Conservation (phyloP, 768 basidiomycete genomes). For the Collybia sordida region DNA sequence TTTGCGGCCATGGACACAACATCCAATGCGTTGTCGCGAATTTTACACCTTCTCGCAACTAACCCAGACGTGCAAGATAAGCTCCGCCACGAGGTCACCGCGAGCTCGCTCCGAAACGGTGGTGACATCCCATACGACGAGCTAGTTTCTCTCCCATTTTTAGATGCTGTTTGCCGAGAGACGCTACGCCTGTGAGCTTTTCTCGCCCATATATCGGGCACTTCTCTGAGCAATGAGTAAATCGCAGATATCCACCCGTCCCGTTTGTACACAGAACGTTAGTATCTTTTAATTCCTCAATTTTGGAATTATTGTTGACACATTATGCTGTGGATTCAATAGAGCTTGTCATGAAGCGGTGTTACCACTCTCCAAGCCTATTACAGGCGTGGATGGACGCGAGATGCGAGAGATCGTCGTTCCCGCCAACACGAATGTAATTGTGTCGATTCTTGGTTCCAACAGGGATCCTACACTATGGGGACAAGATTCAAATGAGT, state of each 20-base stretch:
- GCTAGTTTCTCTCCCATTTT: conserved; percentile 25
- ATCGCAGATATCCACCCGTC: conserved; percentile 20
- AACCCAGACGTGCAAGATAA: conserved; percentile 31
- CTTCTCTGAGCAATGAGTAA: neutral
- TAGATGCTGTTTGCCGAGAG: conserved; percentile 35
- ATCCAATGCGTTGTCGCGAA: conserved; percentile 26
- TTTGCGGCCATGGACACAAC: conserved; percentile 36
- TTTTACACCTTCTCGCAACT: conserved; percentile 23
- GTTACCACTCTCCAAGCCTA: conserved; percentile 29
- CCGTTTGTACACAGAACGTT: conserved; percentile 22
- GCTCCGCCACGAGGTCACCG: conserved; percentile 26
- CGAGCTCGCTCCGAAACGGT: conserved; percentile 6
- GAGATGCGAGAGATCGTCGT: conserved; percentile 25
- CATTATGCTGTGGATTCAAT: neutral
- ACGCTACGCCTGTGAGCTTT: conserved; percentile 29
- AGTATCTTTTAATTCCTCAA: conserved; percentile 1
- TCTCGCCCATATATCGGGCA: neutral
- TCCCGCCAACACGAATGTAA: conserved; percentile 28
- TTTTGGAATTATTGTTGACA: neutral
- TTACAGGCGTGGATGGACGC: conserved; percentile 21
- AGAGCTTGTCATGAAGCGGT: conserved; percentile 26
- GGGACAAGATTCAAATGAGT: conserved; percentile 39
- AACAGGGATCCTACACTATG: conserved; percentile 37
- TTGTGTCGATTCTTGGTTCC: conserved; percentile 30
- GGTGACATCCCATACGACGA: conserved; percentile 24